Base-by-base conservation (phyloP, 2,329 filamentous ascomycete species). In the Alternaria sp. region DNA sequence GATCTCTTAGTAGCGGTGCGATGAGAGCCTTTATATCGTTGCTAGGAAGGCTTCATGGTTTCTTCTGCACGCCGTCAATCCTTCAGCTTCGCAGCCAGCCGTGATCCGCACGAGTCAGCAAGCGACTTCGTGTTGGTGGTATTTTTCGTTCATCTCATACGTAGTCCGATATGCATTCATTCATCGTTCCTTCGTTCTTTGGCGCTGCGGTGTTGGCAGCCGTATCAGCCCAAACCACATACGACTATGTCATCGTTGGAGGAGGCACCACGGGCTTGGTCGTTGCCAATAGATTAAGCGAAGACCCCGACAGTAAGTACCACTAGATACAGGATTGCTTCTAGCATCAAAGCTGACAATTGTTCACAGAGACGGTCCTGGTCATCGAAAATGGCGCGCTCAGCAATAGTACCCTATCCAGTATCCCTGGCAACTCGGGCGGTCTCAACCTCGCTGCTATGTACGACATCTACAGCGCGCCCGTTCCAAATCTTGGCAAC, bases 191-290 rank as follows among this genome's bases (percentile, higher is more conserved):
- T 49, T 53, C 47, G 14, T 41, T 64, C 18, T 56, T 51, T n/a
- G 33, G 47, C 11, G 44, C 43, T 15, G 21, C 46, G 20, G 30
- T 14, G 28, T 47, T 41, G 2, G 51, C 18, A 56, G 51, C 7
- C 4, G 23, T 10, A 44, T 23, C 51, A 43, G 49, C 37, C 11
- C 23, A 46, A 30, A 53, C 58, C 6, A 65, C 61, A 14, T 71
- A 70, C 47, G 73, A 75, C 41, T 75, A 71, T 55, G 57, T 76
- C 12, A 66, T 75, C 44, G 60, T 74, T 14, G 73, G 73, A n/a
- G 73, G 68, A 23, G 71, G 71, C 7, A 64, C 66, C 15, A 63
- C 65, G 7, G 71, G 71, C 10, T 51, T 72, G 5, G 64, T 67
- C 3, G 61, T 74, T 41, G 71, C 71, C 15, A 66, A 71, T 15